Conservation (phyloP, 2,329 filamentous ascomycete species). For the Colletotrichum neosansevieriae region DNA sequence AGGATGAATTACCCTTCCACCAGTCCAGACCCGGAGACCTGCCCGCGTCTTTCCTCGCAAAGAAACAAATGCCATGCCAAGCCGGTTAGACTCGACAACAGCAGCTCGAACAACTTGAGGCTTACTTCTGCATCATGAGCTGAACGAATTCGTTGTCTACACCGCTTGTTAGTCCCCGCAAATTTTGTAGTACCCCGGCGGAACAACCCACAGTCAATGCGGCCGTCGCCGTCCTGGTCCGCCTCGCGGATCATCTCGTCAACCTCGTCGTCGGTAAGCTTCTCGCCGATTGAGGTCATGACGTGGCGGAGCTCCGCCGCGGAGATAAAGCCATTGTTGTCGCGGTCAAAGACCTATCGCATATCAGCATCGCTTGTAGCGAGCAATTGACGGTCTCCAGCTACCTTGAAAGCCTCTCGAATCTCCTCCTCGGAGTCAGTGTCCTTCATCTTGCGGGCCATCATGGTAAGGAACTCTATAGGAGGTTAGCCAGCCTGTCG, state of each 20-base stretch:
- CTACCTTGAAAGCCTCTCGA: conserved; percentile 87
- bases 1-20: conserved; percentile 15
- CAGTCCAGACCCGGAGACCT: conserved; percentile 25
- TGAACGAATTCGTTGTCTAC: conserved; percentile 93
- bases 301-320: conserved; percentile 89
- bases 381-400: neutral
- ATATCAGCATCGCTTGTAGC: neutral
- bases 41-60: conserved; percentile 32
- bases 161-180: conserved; percentile 4
- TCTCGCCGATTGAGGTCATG: conserved; percentile 93
- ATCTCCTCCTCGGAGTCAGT: conserved; percentile 94
- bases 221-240: conserved; percentile 89
- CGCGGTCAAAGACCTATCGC: conserved; percentile 80
- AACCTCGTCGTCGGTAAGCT: conserved; percentile 90
- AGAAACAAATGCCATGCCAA: conserved; percentile 22
- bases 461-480: conserved; percentile 92
- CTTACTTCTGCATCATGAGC: conserved; percentile 95
- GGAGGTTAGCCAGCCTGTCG: conserved; percentile 45
- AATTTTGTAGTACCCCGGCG: neutral
- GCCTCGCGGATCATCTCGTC: conserved; percentile 95
- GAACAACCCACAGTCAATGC: conserved; percentile 80
- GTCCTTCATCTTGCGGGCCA: conserved; percentile 95
- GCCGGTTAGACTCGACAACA: conserved; percentile 4
- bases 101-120: conserved; percentile 28
- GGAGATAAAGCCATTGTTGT: conserved; percentile 93